Conservation (phyloP, 768 basidiomycete species). For the Boletus bicolor region DNA sequence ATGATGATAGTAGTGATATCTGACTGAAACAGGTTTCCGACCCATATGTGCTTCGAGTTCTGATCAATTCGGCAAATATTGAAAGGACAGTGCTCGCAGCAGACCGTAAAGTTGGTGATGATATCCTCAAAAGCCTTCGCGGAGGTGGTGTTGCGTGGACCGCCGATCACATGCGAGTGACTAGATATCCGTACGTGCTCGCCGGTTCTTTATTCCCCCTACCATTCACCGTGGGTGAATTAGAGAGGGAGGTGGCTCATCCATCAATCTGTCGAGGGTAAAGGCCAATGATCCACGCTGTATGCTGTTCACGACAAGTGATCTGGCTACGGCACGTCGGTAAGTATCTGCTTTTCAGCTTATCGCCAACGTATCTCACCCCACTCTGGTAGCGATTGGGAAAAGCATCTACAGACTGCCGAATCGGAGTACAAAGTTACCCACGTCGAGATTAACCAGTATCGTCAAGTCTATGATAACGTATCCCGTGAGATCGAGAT, state of each 20-base stretch:
- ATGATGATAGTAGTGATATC: background rate
- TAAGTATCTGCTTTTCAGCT: slow-evolving; percentile 26
- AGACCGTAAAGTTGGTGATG: slow-evolving; percentile 63
- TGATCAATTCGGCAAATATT: slow-evolving; percentile 73
- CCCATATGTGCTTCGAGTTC: slow-evolving; percentile 68
- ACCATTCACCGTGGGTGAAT: background rate
- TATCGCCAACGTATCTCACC: background rate
- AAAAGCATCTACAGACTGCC: slow-evolving; percentile 36
- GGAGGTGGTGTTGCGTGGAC: slow-evolving; percentile 63
- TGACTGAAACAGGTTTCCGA: slow-evolving; percentile 59
- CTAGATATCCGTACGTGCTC: slow-evolving; percentile 56
- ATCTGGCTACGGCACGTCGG: slow-evolving; percentile 48
- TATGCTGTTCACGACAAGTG: slow-evolving; percentile 52
- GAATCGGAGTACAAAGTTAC: slow-evolving; percentile 38
- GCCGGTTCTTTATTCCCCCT: background rate
- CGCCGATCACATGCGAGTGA: slow-evolving; percentile 58
- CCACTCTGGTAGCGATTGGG: slow-evolving; percentile 42
- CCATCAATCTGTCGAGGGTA: slow-evolving; percentile 37
- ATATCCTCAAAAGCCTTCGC: slow-evolving; percentile 39
- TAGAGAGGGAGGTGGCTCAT: slow-evolving; percentile 70
- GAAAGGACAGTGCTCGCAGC: slow-evolving; percentile 68
- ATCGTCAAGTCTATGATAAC: slow-evolving; percentile 30
- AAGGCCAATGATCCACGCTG: slow-evolving; percentile 35
- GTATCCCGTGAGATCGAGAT: slow-evolving; percentile 29
- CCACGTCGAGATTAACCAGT: slow-evolving; percentile 24